Evolutionary conservation across 768 basidiomycete species (phyloP).

Genomic region (Trametes cinnabarina): DNA sequence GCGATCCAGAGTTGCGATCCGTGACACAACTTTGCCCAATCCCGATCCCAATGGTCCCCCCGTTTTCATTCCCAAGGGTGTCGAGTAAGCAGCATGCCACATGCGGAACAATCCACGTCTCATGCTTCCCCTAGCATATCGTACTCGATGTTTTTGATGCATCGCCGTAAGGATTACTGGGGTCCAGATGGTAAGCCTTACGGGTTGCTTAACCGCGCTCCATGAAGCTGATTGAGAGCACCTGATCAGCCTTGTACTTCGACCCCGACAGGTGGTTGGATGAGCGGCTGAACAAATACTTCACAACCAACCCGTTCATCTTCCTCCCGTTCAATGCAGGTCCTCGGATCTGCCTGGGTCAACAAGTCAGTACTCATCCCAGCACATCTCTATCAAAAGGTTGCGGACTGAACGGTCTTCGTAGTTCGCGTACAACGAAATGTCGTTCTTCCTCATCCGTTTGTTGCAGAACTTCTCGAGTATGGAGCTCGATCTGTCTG

Average conservation of each 20-base stretch:
- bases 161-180: conserved; percentile 51
- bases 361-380: conserved; percentile 33
- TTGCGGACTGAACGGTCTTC: not conserved
- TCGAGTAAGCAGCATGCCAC: conserved; percentile 28
- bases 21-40: conserved; percentile 24
- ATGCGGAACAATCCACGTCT: not conserved
- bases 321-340: conserved; percentile 71
- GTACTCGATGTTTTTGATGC: conserved; percentile 32
- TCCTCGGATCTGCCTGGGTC: conserved; percentile 61
- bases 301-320: conserved; percentile 62
- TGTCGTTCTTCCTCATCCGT: conserved; percentile 53
- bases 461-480: conserved; percentile 48
- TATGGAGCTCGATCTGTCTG: conserved; percentile 39
- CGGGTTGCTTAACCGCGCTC: too few relatives aligned
- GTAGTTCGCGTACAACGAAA: conserved; percentile 54
- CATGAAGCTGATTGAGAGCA: not conserved
- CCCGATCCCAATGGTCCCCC: conserved; percentile 26
- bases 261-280: conserved; percentile 70
- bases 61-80: conserved; percentile 28
- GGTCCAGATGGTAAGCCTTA: conserved; percentile 44
- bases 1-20: conserved; percentile 19
- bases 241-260: conserved; percentile 38
- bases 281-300: conserved; percentile 49
- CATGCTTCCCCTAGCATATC: conserved; percentile 9
- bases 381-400: not conserved